These are phyloP conservation scores for Schizophyllum commune DNA, from an alignment of 1,284 basidiomycete genomes.

Conservation along the genomic window DNA sequence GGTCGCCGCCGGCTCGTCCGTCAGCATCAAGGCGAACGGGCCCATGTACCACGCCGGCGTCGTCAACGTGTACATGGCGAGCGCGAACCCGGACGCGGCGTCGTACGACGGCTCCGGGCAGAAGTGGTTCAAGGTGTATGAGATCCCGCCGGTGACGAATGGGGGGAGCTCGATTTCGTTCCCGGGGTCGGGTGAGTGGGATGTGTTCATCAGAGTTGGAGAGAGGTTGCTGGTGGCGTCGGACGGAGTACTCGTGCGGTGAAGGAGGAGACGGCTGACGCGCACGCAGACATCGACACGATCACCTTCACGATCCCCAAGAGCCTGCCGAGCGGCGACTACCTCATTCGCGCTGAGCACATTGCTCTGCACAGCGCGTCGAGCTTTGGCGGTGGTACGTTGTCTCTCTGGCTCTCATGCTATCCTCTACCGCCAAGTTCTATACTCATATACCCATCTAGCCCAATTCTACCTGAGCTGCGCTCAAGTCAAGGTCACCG, in stretches of 20 bases:
- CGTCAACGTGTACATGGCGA: conserved; percentile 25
- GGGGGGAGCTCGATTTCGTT: conserved; percentile 32
- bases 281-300: conserved; percentile 22
- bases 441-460: conserved; percentile 8
- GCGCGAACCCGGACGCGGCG: conserved; percentile 17
- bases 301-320: conserved; percentile 37
- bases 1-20: conserved; percentile 27
- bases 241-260: too few species aligned
- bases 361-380: conserved; percentile 34
- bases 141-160: conserved; percentile 31
- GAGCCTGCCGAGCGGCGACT: conserved; percentile 35
- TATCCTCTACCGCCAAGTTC: not conserved
- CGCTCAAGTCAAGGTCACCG: conserved; percentile 25
- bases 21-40: conserved; percentile 26
- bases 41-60: conserved; percentile 34
- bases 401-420: conserved; percentile 18
- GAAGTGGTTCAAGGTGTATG: conserved; percentile 26
- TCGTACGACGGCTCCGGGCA: conserved; percentile 19
- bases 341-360: conserved; percentile 38
- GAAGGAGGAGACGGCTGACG: too few species aligned
- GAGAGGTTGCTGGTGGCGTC: too few species aligned
- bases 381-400: conserved; percentile 27
- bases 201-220: too few species aligned
- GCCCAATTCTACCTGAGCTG: conserved; percentile 29
- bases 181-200: conserved; percentile 26